Percentiles rank a stretch among this genome's conserved stretches.
Evolutionary conservation across 2,329 filamentous ascomycete genomes (phyloP).

Genomic region (Pseudogymnoascus sp.): DNA sequence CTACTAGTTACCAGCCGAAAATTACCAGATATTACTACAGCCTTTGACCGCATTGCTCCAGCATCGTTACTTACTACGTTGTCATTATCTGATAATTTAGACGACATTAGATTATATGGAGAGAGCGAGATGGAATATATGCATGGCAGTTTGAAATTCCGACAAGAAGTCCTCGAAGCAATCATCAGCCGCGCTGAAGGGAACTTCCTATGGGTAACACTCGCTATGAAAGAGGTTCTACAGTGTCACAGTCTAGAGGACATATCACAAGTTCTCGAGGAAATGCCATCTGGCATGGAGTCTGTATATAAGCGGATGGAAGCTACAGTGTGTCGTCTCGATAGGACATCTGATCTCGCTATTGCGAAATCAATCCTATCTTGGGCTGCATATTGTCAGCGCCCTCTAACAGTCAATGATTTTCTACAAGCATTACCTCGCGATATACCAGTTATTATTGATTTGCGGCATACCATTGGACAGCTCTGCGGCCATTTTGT

Average conservation of each 20-base stretch:
- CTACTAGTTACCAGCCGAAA: constrained; percentile 3
- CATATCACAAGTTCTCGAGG: constrained; percentile 14
- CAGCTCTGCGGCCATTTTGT: constrained; percentile 26
- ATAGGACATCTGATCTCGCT: constrained; percentile 7
- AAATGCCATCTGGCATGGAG: constrained; percentile 24
- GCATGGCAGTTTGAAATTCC: neutral
- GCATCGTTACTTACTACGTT: neutral
- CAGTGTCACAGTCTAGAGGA: constrained; percentile 10
- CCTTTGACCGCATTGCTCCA: neutral
- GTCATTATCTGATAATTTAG: neutral
- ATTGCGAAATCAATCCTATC: constrained; percentile 21
- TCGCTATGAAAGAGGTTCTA: constrained; percentile 9
- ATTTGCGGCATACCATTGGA: constrained; percentile 15
- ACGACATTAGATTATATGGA: constrained; percentile 3
- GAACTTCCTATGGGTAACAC: constrained; percentile 13
- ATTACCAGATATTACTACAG: neutral
- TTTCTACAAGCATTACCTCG: constrained; percentile 20
- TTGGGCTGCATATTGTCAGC: constrained; percentile 21
- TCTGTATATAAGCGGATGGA: constrained; percentile 25
- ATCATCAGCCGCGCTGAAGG: constrained; percentile 9
- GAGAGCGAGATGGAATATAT: constrained; percentile 8
- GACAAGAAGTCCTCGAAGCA: constrained; percentile 6
- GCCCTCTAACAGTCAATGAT: constrained; percentile 18
- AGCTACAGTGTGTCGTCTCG: constrained; percentile 11
- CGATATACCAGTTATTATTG: constrained; percentile 16